Percentiles rank a stretch among this genome's conserved stretches.
Conservation (phyloP, 2,329 filamentous ascomycete species). For the Lasiodiplodia sp. region DNA sequence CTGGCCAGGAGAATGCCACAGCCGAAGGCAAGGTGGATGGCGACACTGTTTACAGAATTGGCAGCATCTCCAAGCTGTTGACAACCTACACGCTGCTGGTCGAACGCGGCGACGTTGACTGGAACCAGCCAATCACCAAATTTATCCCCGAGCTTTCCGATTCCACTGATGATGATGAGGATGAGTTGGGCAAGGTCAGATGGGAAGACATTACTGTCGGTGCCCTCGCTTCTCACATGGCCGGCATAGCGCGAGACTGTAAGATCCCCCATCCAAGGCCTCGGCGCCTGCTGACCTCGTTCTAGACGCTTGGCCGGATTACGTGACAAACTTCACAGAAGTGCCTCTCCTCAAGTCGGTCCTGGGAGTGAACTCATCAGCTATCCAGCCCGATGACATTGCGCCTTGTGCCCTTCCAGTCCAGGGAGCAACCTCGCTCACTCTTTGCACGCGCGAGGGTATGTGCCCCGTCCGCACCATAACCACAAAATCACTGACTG, state of each 20-base stretch:
- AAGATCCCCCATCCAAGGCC: neutral
- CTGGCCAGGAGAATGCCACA: constrained; percentile 31
- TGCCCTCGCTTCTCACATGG: constrained; percentile 27
- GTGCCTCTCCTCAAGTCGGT: neutral
- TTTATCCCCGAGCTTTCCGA: constrained; percentile 48
- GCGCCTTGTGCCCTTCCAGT: neutral
- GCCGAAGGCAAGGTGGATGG: constrained; percentile 35
- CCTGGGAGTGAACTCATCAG: neutral
- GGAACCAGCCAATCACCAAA: constrained; percentile 50
- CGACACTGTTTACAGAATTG: constrained; percentile 51
- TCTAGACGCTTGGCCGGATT: neutral
- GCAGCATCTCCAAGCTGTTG: constrained; percentile 56
- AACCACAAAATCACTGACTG: neutral
- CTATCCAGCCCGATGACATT: neutral
- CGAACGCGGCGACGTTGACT: constrained; percentile 49
- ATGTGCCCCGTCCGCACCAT: neutral
- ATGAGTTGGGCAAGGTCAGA: neutral
- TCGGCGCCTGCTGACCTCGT: neutral
- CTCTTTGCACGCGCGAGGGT: neutral
- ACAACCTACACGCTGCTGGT: constrained; percentile 53
- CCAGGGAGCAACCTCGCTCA: neutral
- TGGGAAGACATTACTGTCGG: constrained; percentile 32
- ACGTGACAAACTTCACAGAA: neutral
- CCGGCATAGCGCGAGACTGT: constrained; percentile 14
- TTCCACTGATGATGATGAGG: neutral